A percentile compares a stretch with the other conserved stretches of the same genome.
phyloP scores from a whole-genome alignment of 164 flowering plant species.

The Magnolia kwangsiensis region DNA sequence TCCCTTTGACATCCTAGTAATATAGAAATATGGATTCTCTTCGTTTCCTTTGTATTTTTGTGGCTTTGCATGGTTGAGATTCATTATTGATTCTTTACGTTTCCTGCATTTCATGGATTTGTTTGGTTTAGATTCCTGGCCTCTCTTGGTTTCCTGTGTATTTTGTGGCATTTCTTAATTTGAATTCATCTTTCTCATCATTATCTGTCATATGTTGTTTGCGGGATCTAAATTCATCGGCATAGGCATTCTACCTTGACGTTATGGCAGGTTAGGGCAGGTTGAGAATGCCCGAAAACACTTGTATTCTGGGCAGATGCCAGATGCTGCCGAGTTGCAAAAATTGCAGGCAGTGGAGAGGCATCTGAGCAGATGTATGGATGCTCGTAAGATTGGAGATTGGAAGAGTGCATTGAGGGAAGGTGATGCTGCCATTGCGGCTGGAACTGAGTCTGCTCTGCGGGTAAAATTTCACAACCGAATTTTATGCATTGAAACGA shows the following conservation, averaged over 20 bases:
- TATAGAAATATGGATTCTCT: background rate
- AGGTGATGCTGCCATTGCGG: slow-evolving; percentile 71
- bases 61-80: background rate
- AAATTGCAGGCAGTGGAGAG: slow-evolving; percentile 61
- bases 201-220: background rate
- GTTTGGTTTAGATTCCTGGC: background rate
- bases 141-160: background rate
- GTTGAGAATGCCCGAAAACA: slow-evolving; percentile 67
- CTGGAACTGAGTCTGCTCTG: slow-evolving; percentile 75
- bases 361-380: slow-evolving; percentile 55
- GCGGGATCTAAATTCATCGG: background rate
- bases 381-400: slow-evolving; percentile 65
- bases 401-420: slow-evolving; percentile 76
- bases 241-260: background rate
- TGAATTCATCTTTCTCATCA: too few relatives aligned
- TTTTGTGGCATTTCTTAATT: background rate
- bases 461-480: slow-evolving; percentile 41
- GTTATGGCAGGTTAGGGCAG: slow-evolving; percentile 61
- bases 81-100: background rate
- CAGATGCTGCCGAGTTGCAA: slow-evolving; percentile 51
- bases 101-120: background rate
- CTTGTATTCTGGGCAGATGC: slow-evolving; percentile 45
- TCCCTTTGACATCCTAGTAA: background rate
- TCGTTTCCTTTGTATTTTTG: background rate
- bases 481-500: background rate